Base-by-base conservation (phyloP, 139 green algal genomes). In the Chlamydomonas schloesseri region DNA sequence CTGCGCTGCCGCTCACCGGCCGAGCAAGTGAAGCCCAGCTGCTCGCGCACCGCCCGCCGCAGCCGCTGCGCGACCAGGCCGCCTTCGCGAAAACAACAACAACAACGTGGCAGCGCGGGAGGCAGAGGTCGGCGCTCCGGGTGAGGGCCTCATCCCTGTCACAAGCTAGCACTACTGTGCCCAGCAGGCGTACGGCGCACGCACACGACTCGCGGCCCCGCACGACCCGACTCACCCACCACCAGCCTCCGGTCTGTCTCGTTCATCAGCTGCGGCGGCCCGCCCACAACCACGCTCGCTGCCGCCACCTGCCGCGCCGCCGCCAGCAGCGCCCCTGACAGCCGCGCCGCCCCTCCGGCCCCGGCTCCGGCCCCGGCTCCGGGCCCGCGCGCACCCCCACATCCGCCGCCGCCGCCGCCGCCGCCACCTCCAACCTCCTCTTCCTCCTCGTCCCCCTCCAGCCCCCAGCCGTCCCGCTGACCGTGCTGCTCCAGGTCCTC, bases 221-320 rank as follows among this genome's bases (percentile, higher is more conserved):
- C n/a, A n/a, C n/a, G n/a, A n/a, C n/a, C n/a, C n/a, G n/a, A 55
- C 64, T 84, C 90, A 81, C 95, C 96, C 24, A 85, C 90, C 1
- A 93, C 88, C 86, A 98, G 86, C 26, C 95, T 92, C 46, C 85
- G 76, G 73, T 98, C 96, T 5, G 91, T 90, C 65, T 93, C 91
- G 65, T 76, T 89, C 36, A 58, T 69, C 9, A 87, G 20, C 31
- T 93, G 71, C 60, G 95, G 86, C 6, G 87, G 88, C 5, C 89
- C 89, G 24, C 91, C 87, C 1, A 90, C 85, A 26, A 95, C 33
- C 64, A 97, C 92, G 5, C 67, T 72, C 26, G 65, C 76, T 31
- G 34, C 64, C 33, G 3, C 24, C 64, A 65, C 77, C 62, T 34
- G 20, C 37, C 42, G 29, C 34, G 77, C 77, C 18, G n/a, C 77